Evolutionary conservation across 2,329 filamentous ascomycete genomes (phyloP), one percentile per base, ranked within the genome.

Genomic region (Tolypocladium inflatum): DNA sequence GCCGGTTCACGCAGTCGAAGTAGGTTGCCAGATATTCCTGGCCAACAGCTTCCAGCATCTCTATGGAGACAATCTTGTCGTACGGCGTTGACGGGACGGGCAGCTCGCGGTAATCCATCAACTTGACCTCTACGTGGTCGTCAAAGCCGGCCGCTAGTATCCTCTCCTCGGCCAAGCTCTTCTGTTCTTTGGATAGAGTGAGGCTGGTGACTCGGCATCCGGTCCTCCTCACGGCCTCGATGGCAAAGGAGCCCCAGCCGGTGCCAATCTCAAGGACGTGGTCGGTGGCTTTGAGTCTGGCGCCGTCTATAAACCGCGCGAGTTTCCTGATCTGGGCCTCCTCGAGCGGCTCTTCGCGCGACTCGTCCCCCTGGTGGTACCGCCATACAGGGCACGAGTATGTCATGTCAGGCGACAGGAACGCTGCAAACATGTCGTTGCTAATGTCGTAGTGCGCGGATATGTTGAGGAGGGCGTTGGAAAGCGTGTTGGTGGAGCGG

Each of bases 21-120:
- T 90, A 91, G 2, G 81, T 86, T 23, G 78, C 76, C 38, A 91
- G 70, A 63, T 83, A 90, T 66, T 88, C 84, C 55, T 80, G 75
- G 3, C 88, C 88, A 0, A 90, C 88, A 1, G 85, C 85, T 73
- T 91, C 88, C 26, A 90, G 74, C 88, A 91, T 91, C 67, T 91
- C 88, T 59, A 90, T 89, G 4, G 85, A 89, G 9, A 90, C 78
- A 8, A 90, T 77, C 68, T 89, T 89, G 70, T 91, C 88, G 63
- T 84, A 91, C 0, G 76, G 73, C 1, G 71, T 74, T 51, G 76
- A 74, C 0, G 83, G 81, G 0, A 78, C 67, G 1, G 81, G 77
- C 4, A 89, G 71, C 33, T 78, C 79, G 55, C 88, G 81, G 67
- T 91, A 91, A 66, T 91, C 88, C 72, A 81, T 82, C 0, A 90